Evolutionary conservation across 352 stramenopile species (phyloP).

Genomic region (Phytopythium litorale): DNA sequence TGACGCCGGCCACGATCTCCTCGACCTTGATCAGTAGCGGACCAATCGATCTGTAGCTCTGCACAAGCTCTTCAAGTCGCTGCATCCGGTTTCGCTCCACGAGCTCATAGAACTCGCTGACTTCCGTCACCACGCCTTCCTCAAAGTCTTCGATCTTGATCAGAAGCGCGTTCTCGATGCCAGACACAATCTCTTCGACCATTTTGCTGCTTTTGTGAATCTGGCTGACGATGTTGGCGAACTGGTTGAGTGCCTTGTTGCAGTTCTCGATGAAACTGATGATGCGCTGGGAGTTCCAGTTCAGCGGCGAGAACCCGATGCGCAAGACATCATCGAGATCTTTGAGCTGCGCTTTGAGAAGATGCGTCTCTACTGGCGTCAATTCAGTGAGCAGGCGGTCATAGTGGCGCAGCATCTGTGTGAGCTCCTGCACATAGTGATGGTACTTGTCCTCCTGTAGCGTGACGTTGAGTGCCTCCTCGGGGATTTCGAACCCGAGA

Average conservation of each 20-base stretch:
- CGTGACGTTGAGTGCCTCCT: constrained; percentile 94
- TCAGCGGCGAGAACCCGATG: constrained; percentile 92
- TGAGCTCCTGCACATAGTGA: constrained; percentile 90
- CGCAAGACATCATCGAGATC: constrained; percentile 84
- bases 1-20: constrained; percentile 92
- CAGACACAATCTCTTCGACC: constrained; percentile 92
- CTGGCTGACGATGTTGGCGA: constrained; percentile 91
- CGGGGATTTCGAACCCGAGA: constrained; percentile 93
- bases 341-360: constrained; percentile 89
- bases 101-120: constrained; percentile 93
- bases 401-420: constrained; percentile 91
- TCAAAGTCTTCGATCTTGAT: constrained; percentile 92
- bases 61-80: constrained; percentile 89
- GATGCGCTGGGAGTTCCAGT: constrained; percentile 97
- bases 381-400: constrained; percentile 81
- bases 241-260: constrained; percentile 92
- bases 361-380: constrained; percentile 86
- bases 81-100: constrained; percentile 91
- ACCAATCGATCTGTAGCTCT: constrained; percentile 93
- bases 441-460: constrained; percentile 97
- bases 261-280: constrained; percentile 93
- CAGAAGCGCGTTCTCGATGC: constrained; percentile 90
- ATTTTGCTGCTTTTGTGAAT: constrained; percentile 95
- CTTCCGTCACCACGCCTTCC: constrained; percentile 86
- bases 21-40: constrained; percentile 95